Evolutionary conservation across 2,329 filamentous ascomycete genomes (phyloP), one percentile per base, ranked within the genome.

Genomic region (Rhexocercosporidium sp.): DNA sequence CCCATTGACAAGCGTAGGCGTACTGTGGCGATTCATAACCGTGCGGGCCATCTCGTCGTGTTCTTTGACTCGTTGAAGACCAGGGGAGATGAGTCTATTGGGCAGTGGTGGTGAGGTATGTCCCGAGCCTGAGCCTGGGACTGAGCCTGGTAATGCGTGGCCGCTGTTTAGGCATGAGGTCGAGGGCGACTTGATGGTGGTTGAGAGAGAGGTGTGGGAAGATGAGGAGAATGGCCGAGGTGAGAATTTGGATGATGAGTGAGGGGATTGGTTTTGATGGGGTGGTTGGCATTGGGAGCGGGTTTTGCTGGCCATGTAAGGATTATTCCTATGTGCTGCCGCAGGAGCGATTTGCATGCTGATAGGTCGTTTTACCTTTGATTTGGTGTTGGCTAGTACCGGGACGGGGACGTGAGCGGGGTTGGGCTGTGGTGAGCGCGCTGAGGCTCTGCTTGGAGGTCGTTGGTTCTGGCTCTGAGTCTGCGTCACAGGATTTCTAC

Each of bases 261-360:
- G 46, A 25, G 25, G 29, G 37, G 81, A 81, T 34, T 78, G 81
- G 56, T 8, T 4, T 18, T 31, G 16, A 54, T 25, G 18, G 67
- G 78, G 83, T 72, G 69, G n/a, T 37, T 83, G 70, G 81, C 54
- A 41, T 14, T 62, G 39, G 8, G 25, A 34, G n/a, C 4, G 25
- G 39, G 14, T 2, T 46, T 27, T 22, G 49, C 49, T 49, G n/a
- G 49, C 29, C 9, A 59, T 41, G 41, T 29, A 67, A 47, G 5
- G 64, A 31, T 47, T 53, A 22, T 49, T 49, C 16, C 44, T 11
- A 25, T 49, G 39, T 3, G 39, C n/a, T 20, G 44, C 41, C 6
- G 39, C 57, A 25, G 62, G n/a, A 7, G 51, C 63, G 31, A 67
- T 62, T 69, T 73, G 69, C 67, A 73, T 71, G 64, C 72, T 74